Conservation (phyloP, 352 stramenopile species). For the Phytophthora constricta region DNA sequence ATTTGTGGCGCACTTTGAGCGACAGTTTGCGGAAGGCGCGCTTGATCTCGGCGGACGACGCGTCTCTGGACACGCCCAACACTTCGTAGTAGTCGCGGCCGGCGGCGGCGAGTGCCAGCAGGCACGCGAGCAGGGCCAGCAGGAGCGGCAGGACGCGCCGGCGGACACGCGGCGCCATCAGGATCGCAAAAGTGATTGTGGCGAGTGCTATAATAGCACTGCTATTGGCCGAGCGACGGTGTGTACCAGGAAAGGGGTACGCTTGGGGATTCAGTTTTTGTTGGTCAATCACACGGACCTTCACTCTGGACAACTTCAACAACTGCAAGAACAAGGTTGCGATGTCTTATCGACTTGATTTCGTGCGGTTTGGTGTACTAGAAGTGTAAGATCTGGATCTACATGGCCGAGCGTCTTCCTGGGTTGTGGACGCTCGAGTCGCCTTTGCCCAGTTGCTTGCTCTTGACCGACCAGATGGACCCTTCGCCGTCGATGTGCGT, state of each 20-base stretch:
- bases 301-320: not conserved
- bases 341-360: too few species aligned
- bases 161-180: conserved; percentile 35
- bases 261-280: too few species aligned
- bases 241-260: too few species aligned
- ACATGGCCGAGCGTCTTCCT: not conserved
- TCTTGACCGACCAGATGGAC: conserved; percentile 17
- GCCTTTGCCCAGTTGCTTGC: too few species aligned
- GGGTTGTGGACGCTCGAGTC: not conserved
- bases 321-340: too few species aligned
- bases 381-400: too few species aligned
- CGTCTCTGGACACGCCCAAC: conserved; percentile 67
- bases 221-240: too few species aligned
- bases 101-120: conserved; percentile 36
- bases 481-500: conserved; percentile 35
- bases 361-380: too few species aligned
- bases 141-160: conserved; percentile 35
- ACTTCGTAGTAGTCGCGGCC: conserved; percentile 79
- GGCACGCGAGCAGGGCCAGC: conserved; percentile 25
- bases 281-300: too few species aligned
- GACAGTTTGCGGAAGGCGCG: conserved; percentile 89
- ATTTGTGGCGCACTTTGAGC: conserved; percentile 62
- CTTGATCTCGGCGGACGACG: conserved; percentile 79
- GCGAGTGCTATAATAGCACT: too few species aligned
- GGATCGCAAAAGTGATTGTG: conserved; percentile 12